phyloP scores from a whole-genome alignment of 352 stramenopile species.

The Hyaloperonospora brassicae region DNA sequence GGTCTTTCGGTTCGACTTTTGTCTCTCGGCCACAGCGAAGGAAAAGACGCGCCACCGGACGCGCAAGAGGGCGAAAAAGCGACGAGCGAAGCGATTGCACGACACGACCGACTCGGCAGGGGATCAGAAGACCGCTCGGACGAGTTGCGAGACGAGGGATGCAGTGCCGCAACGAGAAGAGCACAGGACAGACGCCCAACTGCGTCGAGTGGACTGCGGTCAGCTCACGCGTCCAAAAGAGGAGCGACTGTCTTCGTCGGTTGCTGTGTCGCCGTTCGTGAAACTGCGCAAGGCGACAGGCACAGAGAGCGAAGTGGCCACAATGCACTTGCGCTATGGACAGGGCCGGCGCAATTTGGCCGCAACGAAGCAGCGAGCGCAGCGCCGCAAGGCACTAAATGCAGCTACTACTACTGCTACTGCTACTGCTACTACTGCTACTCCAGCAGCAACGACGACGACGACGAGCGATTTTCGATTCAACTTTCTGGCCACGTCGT shows the following conservation, averaged over 20 bases:
- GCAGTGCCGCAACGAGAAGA: slow-evolving; percentile 3
- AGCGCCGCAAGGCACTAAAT: slow-evolving; percentile 21
- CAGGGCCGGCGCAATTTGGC: slow-evolving; percentile 46
- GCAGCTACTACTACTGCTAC: background rate
- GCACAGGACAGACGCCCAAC: slow-evolving; percentile 8
- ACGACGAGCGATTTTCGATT: slow-evolving; percentile 22
- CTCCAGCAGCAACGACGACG: background rate
- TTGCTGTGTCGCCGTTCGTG: slow-evolving; percentile 33
- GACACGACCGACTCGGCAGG: background rate
- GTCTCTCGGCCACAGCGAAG: slow-evolving; percentile 9
- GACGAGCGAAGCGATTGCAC: slow-evolving; percentile 4
- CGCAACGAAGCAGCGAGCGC: slow-evolving; percentile 41
- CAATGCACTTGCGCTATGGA: slow-evolving; percentile 68
- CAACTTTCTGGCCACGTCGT: slow-evolving; percentile 19
- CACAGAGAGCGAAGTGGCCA: slow-evolving; percentile 55
- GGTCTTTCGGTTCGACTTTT: slow-evolving; percentile 53
- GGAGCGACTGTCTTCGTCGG: background rate
- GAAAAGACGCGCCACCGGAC: slow-evolving; percentile 28
- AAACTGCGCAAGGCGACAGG: slow-evolving; percentile 54
- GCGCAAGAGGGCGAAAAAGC: slow-evolving; percentile 25
- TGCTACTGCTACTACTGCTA: slow-evolving; percentile 1
- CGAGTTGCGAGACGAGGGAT: no score
- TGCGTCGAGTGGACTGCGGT: no score
- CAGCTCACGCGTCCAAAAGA: no score
- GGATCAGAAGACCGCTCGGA: background rate